Evolutionary conservation across 768 basidiomycete species (phyloP), one percentile per base, ranked within the genome.

Genomic region (Kondoa malvinella): DNA sequence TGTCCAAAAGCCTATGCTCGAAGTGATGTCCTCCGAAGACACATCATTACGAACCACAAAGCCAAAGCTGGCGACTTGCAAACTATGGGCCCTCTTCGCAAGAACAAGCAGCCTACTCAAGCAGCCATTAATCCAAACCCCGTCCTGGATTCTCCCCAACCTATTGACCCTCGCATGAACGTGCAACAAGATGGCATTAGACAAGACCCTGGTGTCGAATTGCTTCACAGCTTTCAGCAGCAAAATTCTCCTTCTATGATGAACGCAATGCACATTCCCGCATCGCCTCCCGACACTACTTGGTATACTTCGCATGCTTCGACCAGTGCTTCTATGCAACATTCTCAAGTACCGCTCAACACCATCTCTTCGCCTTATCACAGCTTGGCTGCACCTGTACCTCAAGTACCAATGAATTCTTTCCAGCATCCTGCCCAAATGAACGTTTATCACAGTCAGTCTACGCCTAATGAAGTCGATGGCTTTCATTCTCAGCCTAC

Each of bases 21-120:
- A 63, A 27, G 61, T 15, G 61, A 63, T 33, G 61, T 63, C 61
- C 61, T 63, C 3, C 15, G 30, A 27, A 63, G 61, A 33, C 61
- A 63, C 61, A 60, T 60, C 27, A 63, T 17, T 31, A 33, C 27
- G 8, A 63, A 27, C 32, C 61, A 63, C 61, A 63, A 32, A 17
- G 32, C 27, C 17, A n/a, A 63, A 27, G 58, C 4, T 14, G 8
- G 25, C 8, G 58, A 50, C 40, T 50, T 50, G 12, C 40, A 50
- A 21, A 50, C 8, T 8, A 50, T 50, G 40, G 40, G 40, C 21
- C 40, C 40, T 8, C 21, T 50, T 8, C 40, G 40, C 40, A 50
- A 50, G 40, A 50, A 50, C 21, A 50, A 50, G 40, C 40, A 8
- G 8, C 21, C 40, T 21, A 8, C 40, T 50, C 40, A 8, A 8